A percentile compares a stretch with the other conserved stretches of the same genome.
These are phyloP conservation scores for Alnus glutinosa DNA, from an alignment of 306 rosid genomes.

Conservation along the genomic window DNA sequence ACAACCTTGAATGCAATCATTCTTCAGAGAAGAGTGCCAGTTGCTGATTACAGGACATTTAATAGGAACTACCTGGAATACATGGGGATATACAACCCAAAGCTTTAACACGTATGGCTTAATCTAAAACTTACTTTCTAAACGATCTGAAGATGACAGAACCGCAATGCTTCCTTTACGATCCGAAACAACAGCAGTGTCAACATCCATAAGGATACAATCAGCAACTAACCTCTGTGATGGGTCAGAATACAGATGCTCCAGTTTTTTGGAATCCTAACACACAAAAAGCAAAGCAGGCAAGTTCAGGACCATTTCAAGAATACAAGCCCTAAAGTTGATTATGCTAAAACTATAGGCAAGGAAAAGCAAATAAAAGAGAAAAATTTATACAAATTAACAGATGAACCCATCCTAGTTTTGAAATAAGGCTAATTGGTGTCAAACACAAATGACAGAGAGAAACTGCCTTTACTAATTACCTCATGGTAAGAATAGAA, in stretches of 20 bases:
- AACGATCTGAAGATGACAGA: constrained; percentile 65
- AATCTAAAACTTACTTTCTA: constrained; percentile 60
- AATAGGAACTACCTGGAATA: not conserved
- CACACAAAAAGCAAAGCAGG: constrained; percentile 36
- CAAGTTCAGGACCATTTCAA: constrained; percentile 32
- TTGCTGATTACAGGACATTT: not conserved
- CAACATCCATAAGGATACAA: constrained; percentile 79
- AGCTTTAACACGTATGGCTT: constrained; percentile 14
- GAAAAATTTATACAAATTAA: not conserved
- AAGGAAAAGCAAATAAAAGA: not conserved
- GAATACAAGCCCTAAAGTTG: constrained; percentile 11
- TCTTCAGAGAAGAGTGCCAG: not conserved
- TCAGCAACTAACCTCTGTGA: constrained; percentile 87
- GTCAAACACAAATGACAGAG: constrained; percentile 6
- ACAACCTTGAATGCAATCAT: not conserved
- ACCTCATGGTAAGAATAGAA: constrained; percentile 85
- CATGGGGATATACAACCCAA: not conserved
- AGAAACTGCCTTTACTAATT: constrained; percentile 30
- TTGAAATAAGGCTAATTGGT: not conserved
- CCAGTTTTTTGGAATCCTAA: constrained; percentile 74
- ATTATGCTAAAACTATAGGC: constrained; percentile 17
- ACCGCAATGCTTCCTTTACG: constrained; percentile 91
- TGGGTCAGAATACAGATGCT: constrained; percentile 82
- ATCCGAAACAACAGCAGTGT: constrained; percentile 91
- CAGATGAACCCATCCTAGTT: not conserved